Evolutionary conservation across 805 yeast genomes (phyloP), one percentile per base, ranked within the genome.

Genomic region (Teunomyces cretensis): DNA sequence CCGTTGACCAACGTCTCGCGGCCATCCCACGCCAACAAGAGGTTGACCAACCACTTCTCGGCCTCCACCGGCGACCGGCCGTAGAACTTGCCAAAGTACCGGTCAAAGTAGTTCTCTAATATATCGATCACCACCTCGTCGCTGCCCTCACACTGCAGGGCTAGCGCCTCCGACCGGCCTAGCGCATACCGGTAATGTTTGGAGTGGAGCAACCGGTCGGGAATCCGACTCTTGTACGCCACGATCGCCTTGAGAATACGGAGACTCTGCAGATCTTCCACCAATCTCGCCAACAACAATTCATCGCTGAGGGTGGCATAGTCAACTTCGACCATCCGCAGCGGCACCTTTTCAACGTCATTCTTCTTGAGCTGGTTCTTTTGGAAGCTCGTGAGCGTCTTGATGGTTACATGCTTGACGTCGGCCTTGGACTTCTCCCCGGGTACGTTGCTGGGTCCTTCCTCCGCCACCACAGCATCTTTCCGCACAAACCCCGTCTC

Each of bases 41-140:
- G 32, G 14, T 44, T 43, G 12, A 44, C 45, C 26, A 51, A 26
- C 54, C 54, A 51, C 16, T 43, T 42, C 26, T 48, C 52, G 9
- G 51, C 54, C n/a, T 47, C 47, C 4, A 43, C 26, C 8, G 49
- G 37, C 3, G 28, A 17, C 26, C 32, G 30, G 9, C 46, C 50
- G 35, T 46, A 48, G 39, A 47, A 51, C 33, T 50, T 43, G 9
- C 49, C 51, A 35, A 51, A 48, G 35, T 31, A 51, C 31, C 54
- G 52, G 37, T 51, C 52, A 44, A 51, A 51, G 39, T 42, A 30
- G 22, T 44, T 42, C 14, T 36, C 50, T 36, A 51, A 28, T 1
- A 43, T 38, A 6, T 44, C 44, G 28, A 42, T 39, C 13, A 48
- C 39, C 12, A 36, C 36, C 30, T 44, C 43, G 16, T 46, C 47